These are phyloP conservation scores for Antarctomyces pellizariae DNA, from an alignment of 495 filamentous ascomycete genomes.

Conservation along the genomic window DNA sequence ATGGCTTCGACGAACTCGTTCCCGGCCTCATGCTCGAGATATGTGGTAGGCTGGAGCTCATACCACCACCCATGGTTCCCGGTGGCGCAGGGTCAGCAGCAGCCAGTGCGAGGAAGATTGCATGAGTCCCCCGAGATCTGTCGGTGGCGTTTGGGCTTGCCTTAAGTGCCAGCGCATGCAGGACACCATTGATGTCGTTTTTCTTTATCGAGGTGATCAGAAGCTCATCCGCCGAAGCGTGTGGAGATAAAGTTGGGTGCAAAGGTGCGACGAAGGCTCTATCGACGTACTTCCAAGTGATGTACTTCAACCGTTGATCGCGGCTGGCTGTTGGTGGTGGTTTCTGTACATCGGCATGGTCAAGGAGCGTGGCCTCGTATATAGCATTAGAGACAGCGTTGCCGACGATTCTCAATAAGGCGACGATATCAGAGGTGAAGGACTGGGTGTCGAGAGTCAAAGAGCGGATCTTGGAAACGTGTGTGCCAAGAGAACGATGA, in stretches of 20 bases:
- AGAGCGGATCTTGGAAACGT: slow-evolving; percentile 92
- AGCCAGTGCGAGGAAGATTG: slow-evolving; percentile 77
- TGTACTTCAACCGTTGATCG: slow-evolving; percentile 77
- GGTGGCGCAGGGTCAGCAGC: slow-evolving; percentile 76
- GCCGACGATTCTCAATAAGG: slow-evolving; percentile 77
- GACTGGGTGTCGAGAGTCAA: slow-evolving; percentile 86
- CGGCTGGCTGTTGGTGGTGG: slow-evolving; percentile 53
- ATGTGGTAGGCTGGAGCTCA: no score
- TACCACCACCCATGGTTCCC: slow-evolving; percentile 9
- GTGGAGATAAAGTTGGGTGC: slow-evolving; percentile 49
- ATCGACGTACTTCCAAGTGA: slow-evolving; percentile 85
- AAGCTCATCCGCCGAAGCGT: slow-evolving; percentile 62
- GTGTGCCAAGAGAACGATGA: slow-evolving; percentile 86
- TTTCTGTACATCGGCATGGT: slow-evolving; percentile 45
- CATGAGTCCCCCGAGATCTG: slow-evolving; percentile 68
- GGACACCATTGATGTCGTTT: slow-evolving; percentile 76
- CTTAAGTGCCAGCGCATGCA: slow-evolving; percentile 71
- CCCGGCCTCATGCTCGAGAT: slow-evolving; percentile 11
- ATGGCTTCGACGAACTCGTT: slow-evolving; percentile 15
- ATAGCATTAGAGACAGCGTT: slow-evolving; percentile 92
- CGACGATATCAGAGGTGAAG: slow-evolving; percentile 88
- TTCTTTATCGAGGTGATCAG: slow-evolving; percentile 85
- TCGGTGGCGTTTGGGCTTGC: slow-evolving; percentile 78
- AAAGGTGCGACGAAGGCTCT: slow-evolving; percentile 58
- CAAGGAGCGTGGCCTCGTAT: slow-evolving; percentile 75